Conservation (phyloP, 129 eudicot genomes). For the Chrysanthemum seticuspe region DNA sequence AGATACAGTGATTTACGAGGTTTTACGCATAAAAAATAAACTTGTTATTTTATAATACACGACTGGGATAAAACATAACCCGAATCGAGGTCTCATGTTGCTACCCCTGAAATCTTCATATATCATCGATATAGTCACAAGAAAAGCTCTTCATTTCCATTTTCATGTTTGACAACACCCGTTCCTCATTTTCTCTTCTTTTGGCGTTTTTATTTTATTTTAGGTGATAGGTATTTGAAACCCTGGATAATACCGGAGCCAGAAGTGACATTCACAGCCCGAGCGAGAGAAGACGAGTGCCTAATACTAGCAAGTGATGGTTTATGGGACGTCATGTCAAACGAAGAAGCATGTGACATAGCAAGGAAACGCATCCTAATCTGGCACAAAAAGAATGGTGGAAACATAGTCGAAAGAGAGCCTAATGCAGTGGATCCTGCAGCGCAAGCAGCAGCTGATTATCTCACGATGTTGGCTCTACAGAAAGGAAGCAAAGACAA, state of each 20-base stretch:
- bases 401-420: constrained; percentile 32
- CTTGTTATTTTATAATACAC: background rate
- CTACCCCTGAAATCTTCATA: too few species aligned
- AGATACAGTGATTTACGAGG: background rate
- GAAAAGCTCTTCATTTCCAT: too few species aligned
- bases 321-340: constrained; percentile 82
- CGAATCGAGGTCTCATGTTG: too few species aligned
- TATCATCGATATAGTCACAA: too few species aligned
- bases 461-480: constrained; percentile 63
- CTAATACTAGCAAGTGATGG: constrained; percentile 85
- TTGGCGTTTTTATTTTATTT: constrained; percentile 15
- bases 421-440: constrained; percentile 62
- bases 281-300: constrained; percentile 80
- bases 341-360: constrained; percentile 76
- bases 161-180: background rate
- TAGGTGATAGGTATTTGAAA: constrained; percentile 83
- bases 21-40: background rate
- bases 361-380: constrained; percentile 68
- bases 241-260: constrained; percentile 85
- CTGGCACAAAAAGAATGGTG: constrained; percentile 85
- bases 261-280: constrained; percentile 60
- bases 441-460: constrained; percentile 86
- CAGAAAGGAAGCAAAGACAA: constrained; percentile 87
- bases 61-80: too few species aligned
- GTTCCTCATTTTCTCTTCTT: background rate